Percentiles rank a stretch among this genome's conserved stretches.
Conservation (phyloP, 2,329 filamentous ascomycete species). For the Plenodomus biglobosus region DNA sequence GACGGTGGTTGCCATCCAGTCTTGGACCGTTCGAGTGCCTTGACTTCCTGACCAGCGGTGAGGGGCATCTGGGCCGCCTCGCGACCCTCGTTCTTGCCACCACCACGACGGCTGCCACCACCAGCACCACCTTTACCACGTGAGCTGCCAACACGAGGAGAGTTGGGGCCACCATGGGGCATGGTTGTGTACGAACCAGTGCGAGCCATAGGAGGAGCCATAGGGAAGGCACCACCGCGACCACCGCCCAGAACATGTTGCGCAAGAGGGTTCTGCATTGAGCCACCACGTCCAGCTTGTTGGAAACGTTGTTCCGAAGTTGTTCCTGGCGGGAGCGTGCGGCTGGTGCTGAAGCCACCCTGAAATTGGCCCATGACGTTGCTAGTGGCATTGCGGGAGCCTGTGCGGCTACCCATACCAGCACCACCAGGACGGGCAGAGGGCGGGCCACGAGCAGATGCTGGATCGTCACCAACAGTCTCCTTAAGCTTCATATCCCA, state of each 20-base stretch:
- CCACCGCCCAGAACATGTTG: slow-evolving; percentile 56
- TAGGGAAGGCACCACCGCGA: slow-evolving; percentile 60
- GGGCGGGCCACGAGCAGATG: slow-evolving; percentile 62
- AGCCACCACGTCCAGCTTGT: slow-evolving; percentile 29
- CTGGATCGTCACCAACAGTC: slow-evolving; percentile 75
- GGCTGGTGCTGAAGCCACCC: slow-evolving; percentile 47
- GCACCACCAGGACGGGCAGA: slow-evolving; percentile 60
- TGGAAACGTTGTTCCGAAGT: slow-evolving; percentile 74
- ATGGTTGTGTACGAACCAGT: slow-evolving; percentile 61
- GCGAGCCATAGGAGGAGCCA: slow-evolving; percentile 66
- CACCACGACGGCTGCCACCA: slow-evolving; percentile 60
- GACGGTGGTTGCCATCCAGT: slow-evolving; percentile 83
- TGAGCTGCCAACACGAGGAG: slow-evolving; percentile 68
- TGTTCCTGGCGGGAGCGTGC: slow-evolving; percentile 72
- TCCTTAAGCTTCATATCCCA: slow-evolving; percentile 89
- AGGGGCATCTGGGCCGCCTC: slow-evolving; percentile 88
- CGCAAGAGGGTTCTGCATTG: slow-evolving; percentile 57
- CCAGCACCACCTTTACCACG: slow-evolving; percentile 63
- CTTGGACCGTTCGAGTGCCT: slow-evolving; percentile 71
- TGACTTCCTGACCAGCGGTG: slow-evolving; percentile 78
- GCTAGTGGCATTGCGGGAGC: slow-evolving; percentile 45
- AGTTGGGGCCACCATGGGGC: slow-evolving; percentile 64
- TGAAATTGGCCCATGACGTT: slow-evolving; percentile 70
- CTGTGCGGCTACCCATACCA: slow-evolving; percentile 51
- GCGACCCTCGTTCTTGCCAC: slow-evolving; percentile 59